phyloP scores from a whole-genome alignment of 1,284 basidiomycete genomes.

The Thelephora terrestris region DNA sequence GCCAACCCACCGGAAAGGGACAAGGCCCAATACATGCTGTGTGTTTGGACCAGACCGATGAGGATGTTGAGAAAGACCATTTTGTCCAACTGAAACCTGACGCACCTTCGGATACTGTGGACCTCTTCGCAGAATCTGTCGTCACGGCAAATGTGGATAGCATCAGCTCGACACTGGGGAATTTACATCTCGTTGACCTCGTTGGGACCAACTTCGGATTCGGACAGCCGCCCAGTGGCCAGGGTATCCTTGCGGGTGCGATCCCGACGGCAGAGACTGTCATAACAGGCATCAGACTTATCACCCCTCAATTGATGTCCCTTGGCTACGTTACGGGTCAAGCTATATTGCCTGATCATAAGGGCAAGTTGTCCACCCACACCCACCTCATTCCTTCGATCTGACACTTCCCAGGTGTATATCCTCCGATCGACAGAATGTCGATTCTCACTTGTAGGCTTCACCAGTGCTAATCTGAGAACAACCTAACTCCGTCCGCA shows the following conservation, averaged over 20 bases:
- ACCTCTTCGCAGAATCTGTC: slow-evolving; percentile 16
- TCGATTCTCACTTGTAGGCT: slow-evolving; percentile 66
- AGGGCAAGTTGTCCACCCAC: slow-evolving; percentile 25
- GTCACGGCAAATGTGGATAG: slow-evolving; percentile 40
- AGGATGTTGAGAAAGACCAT: slow-evolving; percentile 44
- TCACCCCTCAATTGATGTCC: slow-evolving; percentile 68
- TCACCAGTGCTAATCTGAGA: background rate
- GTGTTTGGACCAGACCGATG: slow-evolving; percentile 52
- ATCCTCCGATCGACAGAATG: slow-evolving; percentile 67
- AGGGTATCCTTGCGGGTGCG: slow-evolving; percentile 59
- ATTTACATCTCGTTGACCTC: slow-evolving; percentile 51
- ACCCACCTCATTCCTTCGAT: background rate
- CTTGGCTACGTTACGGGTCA: slow-evolving; percentile 67
- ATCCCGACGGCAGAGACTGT: slow-evolving; percentile 65
- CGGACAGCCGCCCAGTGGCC: slow-evolving; percentile 42
- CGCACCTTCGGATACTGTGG: background rate
- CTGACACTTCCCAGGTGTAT: slow-evolving; percentile 32
- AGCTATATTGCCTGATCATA: slow-evolving; percentile 57
- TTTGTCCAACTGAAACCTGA: slow-evolving; percentile 30
- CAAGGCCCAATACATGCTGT: slow-evolving; percentile 60
- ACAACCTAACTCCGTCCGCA: slow-evolving; percentile 16
- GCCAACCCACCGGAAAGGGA: slow-evolving; percentile 10
- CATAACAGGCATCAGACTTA: slow-evolving; percentile 51
- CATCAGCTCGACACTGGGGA: slow-evolving; percentile 37
- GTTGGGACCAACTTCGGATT: slow-evolving; percentile 50